A percentile compares a stretch with the other conserved stretches of the same genome.
Evolutionary conservation across 352 stramenopile species (phyloP).

Genomic region (Phytophthora pisi): DNA sequence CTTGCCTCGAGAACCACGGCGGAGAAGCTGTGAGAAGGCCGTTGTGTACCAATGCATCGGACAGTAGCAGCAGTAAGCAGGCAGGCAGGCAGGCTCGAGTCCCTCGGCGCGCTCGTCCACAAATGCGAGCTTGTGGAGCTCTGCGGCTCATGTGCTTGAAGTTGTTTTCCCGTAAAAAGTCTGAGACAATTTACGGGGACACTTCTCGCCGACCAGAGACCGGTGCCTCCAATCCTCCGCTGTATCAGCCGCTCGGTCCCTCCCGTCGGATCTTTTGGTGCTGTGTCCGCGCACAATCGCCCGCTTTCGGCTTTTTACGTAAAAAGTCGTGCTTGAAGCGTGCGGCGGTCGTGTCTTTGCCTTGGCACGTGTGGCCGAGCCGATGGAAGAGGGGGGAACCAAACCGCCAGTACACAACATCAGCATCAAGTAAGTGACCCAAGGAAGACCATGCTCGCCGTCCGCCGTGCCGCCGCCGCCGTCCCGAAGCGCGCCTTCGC

Average conservation of each 20-base stretch:
- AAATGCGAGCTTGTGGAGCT: not conserved
- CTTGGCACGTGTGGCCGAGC: slow-evolving; percentile 17
- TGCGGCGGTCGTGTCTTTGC: slow-evolving; percentile 27
- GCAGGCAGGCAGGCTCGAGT: not conserved
- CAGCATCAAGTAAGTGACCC: slow-evolving; percentile 7
- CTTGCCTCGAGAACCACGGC: not conserved
- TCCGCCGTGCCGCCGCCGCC: slow-evolving; percentile 55
- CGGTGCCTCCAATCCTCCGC: not conserved
- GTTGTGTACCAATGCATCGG: not conserved
- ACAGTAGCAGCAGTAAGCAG: not conserved
- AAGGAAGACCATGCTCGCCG: slow-evolving; percentile 58
- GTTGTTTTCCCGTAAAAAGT: slow-evolving; percentile 29
- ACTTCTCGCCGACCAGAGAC: slow-evolving; percentile 15
- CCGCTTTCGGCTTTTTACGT: slow-evolving; percentile 30
- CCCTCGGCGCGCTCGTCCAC: not conserved
- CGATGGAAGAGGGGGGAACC: slow-evolving; percentile 12
- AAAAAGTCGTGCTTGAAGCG: slow-evolving; percentile 34
- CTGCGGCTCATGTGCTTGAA: slow-evolving; percentile 13
- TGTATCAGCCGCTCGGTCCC: not conserved
- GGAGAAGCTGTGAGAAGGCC: not conserved
- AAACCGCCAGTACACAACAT: slow-evolving; percentile 28
- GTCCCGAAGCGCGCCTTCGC: slow-evolving; percentile 58
- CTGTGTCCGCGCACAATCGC: slow-evolving; percentile 8
- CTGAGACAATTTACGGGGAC: not conserved
- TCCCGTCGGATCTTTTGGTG: not conserved